phyloP scores from a whole-genome alignment of 768 basidiomycete genomes.

The Fistulinella prunicolor region DNA sequence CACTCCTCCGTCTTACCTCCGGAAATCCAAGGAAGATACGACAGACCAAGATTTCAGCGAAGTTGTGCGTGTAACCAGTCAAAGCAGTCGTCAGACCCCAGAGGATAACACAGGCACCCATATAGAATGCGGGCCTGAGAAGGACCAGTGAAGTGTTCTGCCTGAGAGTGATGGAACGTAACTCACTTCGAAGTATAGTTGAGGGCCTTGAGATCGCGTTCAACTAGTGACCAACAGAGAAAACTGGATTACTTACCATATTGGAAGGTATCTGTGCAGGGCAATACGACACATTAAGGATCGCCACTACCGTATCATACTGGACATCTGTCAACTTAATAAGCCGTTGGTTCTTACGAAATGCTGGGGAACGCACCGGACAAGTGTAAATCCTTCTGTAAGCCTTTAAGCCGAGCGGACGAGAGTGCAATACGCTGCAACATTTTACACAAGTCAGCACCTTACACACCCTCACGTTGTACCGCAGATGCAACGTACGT shows the following conservation, averaged over 20 bases:
- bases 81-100: constrained; percentile 66
- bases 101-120: constrained; percentile 54
- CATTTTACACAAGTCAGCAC: background rate
- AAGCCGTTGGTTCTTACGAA: background rate
- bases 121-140: constrained; percentile 57
- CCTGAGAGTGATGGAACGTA: background rate
- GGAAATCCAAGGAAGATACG: constrained; percentile 63
- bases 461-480: background rate
- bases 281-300: constrained; percentile 58
- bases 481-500: background rate
- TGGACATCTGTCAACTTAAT: constrained; percentile 41
- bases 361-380: constrained; percentile 32
- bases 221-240: background rate
- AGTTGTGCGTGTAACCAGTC: constrained; percentile 59
- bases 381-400: constrained; percentile 47
- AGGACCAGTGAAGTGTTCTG: background rate
- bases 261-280: constrained; percentile 48
- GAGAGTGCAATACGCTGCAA: constrained; percentile 47
- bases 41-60: constrained; percentile 53
- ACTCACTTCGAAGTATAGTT: constrained; percentile 50
- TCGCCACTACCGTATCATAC: constrained; percentile 53
- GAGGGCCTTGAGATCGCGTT: constrained; percentile 39
- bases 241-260: background rate
- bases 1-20: constrained; percentile 37
- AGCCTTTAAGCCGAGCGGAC: constrained; percentile 47